Evolutionary conservation across 768 basidiomycete species (phyloP).

Genomic region (Antrodiella citrinella): DNA sequence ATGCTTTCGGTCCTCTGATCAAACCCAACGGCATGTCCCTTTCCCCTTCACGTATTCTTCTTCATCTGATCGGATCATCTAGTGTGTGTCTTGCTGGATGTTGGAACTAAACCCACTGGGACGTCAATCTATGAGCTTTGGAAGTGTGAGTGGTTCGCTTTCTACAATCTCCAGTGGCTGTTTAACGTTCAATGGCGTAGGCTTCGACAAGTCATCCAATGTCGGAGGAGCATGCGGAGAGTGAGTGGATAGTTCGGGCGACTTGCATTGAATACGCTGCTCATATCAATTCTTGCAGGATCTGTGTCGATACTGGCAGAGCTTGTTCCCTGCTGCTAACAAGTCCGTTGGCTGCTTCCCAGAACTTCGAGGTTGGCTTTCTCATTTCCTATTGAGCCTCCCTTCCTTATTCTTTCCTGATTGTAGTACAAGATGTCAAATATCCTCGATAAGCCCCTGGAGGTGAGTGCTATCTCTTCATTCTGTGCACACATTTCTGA

Average conservation of each 20-base stretch:
- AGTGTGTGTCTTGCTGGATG: slow-evolving; percentile 90
- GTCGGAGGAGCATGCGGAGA: slow-evolving; percentile 97
- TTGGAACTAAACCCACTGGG: slow-evolving; percentile 91
- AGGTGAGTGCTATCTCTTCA: slow-evolving; percentile 34
- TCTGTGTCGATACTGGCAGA: slow-evolving; percentile 74
- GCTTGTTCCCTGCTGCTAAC: slow-evolving; percentile 63
- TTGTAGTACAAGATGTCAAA: slow-evolving; percentile 89
- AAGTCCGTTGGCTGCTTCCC: slow-evolving; percentile 82
- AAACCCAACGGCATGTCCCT: slow-evolving; percentile 60
- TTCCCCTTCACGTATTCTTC: slow-evolving; percentile 2
- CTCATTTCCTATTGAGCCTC: neutral
- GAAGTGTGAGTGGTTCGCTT: slow-evolving; percentile 52
- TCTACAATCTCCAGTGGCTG: slow-evolving; percentile 5
- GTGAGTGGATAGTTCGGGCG: slow-evolving; percentile 28
- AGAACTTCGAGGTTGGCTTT: slow-evolving; percentile 75
- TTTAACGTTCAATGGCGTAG: slow-evolving; percentile 14
- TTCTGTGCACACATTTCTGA: neutral
- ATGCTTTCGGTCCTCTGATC: slow-evolving; percentile 84
- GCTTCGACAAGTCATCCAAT: slow-evolving; percentile 73
- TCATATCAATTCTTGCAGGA: slow-evolving; percentile 32
- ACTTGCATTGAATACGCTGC: neutral
- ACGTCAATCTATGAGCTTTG: slow-evolving; percentile 95
- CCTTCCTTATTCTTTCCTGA: neutral
- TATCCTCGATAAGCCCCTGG: slow-evolving; percentile 91
- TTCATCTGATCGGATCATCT: neutral